Percentiles rank a stretch among this genome's conserved stretches.
These are phyloP conservation scores for Warburgia ugandensis DNA, from an alignment of 164 flowering plant genomes.

Conservation along the genomic window DNA sequence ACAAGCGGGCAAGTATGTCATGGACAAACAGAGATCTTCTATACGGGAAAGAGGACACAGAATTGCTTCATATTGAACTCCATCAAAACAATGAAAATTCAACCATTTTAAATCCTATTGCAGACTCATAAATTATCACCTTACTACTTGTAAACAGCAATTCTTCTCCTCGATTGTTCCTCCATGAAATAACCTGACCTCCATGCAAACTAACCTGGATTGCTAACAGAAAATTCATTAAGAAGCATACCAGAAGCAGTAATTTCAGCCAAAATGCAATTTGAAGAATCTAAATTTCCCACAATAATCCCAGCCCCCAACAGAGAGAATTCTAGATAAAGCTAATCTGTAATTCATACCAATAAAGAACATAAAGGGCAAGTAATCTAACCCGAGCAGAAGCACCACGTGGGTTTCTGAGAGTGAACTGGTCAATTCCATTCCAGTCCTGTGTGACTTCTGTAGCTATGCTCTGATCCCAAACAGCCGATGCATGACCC, in stretches of 20 bases:
- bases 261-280: not conserved
- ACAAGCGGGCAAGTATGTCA: too few species aligned
- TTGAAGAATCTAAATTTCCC: not conserved
- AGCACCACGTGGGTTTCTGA: conserved; percentile 67
- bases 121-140: conserved; percentile 52
- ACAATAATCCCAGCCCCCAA: not conserved
- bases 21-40: too few species aligned
- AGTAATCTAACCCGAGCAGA: conserved; percentile 58
- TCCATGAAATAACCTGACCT: conserved; percentile 88
- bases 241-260: conserved; percentile 12
- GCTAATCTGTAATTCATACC: not conserved
- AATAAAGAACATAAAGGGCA: not conserved
- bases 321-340: not conserved
- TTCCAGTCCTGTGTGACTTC: conserved; percentile 76
- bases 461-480: conserved; percentile 57
- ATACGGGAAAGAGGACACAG: too few species aligned
- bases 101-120: too few species aligned
- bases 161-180: conserved; percentile 81
- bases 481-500: conserved; percentile 74
- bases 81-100: too few species aligned
- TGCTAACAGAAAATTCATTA: conserved; percentile 9
- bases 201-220: conserved; percentile 86
- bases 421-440: conserved; percentile 72
- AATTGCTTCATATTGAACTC: too few species aligned
- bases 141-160: conserved; percentile 84